Evolutionary conservation across 306 rosid genomes (phyloP), one percentile per base, ranked within the genome.

Genomic region (Oxytropis ochrocephala): DNA sequence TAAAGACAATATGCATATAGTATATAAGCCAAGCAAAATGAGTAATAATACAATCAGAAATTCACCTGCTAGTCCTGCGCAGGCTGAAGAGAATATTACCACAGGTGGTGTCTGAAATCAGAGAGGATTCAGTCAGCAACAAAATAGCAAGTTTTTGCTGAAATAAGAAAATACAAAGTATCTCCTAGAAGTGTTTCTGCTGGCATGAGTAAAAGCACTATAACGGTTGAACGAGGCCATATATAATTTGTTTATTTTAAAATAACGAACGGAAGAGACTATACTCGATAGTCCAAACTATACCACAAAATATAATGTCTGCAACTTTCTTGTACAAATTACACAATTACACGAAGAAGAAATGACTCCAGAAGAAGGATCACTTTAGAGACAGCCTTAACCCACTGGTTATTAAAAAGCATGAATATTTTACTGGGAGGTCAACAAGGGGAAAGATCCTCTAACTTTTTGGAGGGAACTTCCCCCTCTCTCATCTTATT

Each of bases 91-190:
- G 80, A 90, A 88, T 65, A 93, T 82, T 27, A 90, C 78, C 85
- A 93, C 97, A 8, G 98, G 98, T 0, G 98, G 98, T 66, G 98
- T 85, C 97, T 93, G 89, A 83, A 87, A 60, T 78, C 30, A 74
- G n/a, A 46, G 48, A 62, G 27, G 64, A 51, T 29, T 74, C 11
- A 14, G 51, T 76, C 73, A 81, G 46, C 39, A 63, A 52, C 48
- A 52, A 42, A 52, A 7, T 38, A 50, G 39, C 42, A 68, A 81
- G 67, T 32, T 36, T 47, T 48, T 54, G 13, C 36, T 5, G 29
- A 59, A 46, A 46, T 39, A 14, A 67, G 41, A 21, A 57, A 42
- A 75, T 12, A 44, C 21, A 16, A 53, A 33, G 62, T 12, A 59
- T 67, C 38, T 24, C 30, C 17, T 5, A 54, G 11, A n/a, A 54